Percentiles rank a stretch among this genome's conserved stretches.
phyloP scores from a whole-genome alignment of 192 early-diverging fungal species.

The Entomortierella chlamydospora region DNA sequence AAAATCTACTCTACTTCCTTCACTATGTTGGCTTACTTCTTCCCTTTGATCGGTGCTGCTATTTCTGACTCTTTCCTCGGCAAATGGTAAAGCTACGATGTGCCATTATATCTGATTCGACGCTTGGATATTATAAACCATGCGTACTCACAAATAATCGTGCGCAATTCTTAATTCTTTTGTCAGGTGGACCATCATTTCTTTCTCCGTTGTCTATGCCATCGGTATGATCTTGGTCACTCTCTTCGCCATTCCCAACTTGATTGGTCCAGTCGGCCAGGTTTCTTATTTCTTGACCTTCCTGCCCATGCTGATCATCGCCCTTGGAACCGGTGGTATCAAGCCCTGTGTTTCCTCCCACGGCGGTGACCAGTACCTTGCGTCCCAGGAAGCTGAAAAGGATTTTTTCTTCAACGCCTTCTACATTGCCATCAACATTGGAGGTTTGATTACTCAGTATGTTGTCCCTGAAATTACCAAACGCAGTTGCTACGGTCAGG shows the following conservation, averaged over 20 bases:
- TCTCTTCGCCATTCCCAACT: constrained; percentile 59
- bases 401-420: constrained; percentile 60
- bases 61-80: constrained; percentile 73
- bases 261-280: constrained; percentile 34
- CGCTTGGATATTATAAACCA: too few species aligned
- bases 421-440: constrained; percentile 70
- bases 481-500: constrained; percentile 44
- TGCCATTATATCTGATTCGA: too few species aligned
- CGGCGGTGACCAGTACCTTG: constrained; percentile 60
- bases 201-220: constrained; percentile 61
- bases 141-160: too few species aligned
- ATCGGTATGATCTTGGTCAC: constrained; percentile 63
- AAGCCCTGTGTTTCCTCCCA: constrained; percentile 62
- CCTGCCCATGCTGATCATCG: constrained; percentile 64
- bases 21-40: constrained; percentile 66
- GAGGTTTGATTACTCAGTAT: constrained; percentile 64
- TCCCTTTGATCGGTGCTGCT: constrained; percentile 69
- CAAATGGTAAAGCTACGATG: constrained; percentile 65
- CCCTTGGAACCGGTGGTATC: constrained; percentile 72
- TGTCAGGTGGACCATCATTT: constrained; percentile 54
- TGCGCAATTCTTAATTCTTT: too few species aligned
- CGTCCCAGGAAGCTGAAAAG: constrained; percentile 55
- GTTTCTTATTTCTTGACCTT: constrained; percentile 51
- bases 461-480: constrained; percentile 58
- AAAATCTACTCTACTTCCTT: constrained; percentile 52